Evolutionary conservation across 2,329 filamentous ascomycete species (phyloP), one percentile per base, ranked within the genome.

Genomic region (Cercospora sp.): DNA sequence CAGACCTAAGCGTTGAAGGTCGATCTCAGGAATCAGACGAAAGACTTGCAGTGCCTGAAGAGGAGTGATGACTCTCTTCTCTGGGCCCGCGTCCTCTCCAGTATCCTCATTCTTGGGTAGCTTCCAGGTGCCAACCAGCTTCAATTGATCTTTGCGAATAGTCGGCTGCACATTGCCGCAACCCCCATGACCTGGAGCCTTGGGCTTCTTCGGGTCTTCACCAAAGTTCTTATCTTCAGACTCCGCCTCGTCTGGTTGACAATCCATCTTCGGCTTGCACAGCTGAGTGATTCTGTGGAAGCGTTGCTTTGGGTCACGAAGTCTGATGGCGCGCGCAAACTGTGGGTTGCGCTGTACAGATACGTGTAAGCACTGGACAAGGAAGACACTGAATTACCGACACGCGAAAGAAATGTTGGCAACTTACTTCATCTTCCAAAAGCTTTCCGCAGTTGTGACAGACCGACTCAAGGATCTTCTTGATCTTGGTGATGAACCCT

Each of bases 391-490:
- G 23, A 67, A 70, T 68, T 69, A 73, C 65, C 63, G 65, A 23
- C 18, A 26, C 18, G 48, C 58, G 5, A 18, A 57, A 57, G 48
- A 48, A 45, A 30, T 18, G 45, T 58, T 84, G 85, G 85, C 84
- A 85, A 96, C 94, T 93, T 90, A 98, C 94, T 90, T 93, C 92
- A 87, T 98, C 94, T 83, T 93, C 91, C 86, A 97, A 88, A 79
- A 98, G 92, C 86, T 95, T 96, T 83, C 94, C 94, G 86, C 96
- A 99, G 82, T 96, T 97, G 84, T 97, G 94, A 87, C 96, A 99
- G 81, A 99, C 94, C 75, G 94, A 95, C 87, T 99, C 96, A 81
- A 99, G 86, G 76, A 99, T 89, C 86, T 98, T 99, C 87, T 99
- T 99, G 83, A 97, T 94, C 85, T 98, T 98, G 81, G 92, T 96